phyloP scores from a whole-genome alignment of 139 green algal genomes.

The Nannochloris sp. region DNA sequence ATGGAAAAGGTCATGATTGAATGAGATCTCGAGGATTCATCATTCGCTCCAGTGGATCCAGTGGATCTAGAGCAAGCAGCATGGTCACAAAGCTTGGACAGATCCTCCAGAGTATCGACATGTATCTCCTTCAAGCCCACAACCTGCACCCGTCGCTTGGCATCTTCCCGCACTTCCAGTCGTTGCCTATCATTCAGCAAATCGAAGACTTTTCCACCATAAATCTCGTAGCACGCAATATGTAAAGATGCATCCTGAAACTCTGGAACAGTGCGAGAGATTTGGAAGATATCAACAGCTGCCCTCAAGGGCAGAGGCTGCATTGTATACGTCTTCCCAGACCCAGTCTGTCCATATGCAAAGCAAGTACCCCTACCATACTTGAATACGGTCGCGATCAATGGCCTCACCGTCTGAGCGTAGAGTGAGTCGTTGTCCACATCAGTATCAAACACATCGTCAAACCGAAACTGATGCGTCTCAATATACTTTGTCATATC shows the following conservation, averaged over 20 bases:
- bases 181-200: conserved; percentile 85
- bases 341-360: conserved; percentile 92
- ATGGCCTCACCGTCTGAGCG: conserved; percentile 68
- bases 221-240: conserved; percentile 90
- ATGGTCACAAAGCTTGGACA: conserved; percentile 72
- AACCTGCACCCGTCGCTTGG: conserved; percentile 72
- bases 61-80: conserved; percentile 60
- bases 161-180: conserved; percentile 90
- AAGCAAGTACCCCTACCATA: conserved; percentile 87
- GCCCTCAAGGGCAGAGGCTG: conserved; percentile 82
- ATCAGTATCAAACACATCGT: conserved; percentile 79
- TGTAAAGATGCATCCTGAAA: conserved; percentile 30
- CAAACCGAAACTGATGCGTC: conserved; percentile 85
- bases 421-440: conserved; percentile 92
- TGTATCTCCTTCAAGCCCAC: conserved; percentile 71
- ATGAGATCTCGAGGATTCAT: conserved; percentile 91
- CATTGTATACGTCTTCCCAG: conserved; percentile 97
- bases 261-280: conserved; percentile 35
- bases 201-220: conserved; percentile 95
- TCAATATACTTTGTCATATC: conserved; percentile 86
- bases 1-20: conserved; percentile 74
- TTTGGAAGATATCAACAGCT: conserved; percentile 75
- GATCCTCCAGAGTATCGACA: conserved; percentile 17
- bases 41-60: conserved; percentile 90
- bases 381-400: conserved; percentile 88